Conservation (phyloP, 345 rosid genomes). For the Hirschfeldia incana region DNA sequence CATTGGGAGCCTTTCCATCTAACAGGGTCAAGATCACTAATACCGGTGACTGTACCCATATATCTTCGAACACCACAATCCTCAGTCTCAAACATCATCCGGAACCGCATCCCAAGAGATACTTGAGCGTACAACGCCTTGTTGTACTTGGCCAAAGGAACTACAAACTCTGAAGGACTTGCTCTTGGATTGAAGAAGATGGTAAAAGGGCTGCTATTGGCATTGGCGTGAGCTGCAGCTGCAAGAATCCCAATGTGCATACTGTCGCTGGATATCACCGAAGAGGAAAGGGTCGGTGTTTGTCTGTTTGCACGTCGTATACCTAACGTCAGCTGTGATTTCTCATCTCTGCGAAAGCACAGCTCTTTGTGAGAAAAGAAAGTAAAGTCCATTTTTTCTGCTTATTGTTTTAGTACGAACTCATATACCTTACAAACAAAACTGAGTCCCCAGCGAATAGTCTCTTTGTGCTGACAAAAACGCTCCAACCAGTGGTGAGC, state of each 20-base stretch:
- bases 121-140: slow-evolving; percentile 77
- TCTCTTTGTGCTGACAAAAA: slow-evolving; percentile 58
- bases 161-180: slow-evolving; percentile 91
- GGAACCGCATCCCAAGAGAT: slow-evolving; percentile 88
- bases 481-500: slow-evolving; percentile 67
- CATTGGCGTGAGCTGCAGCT: slow-evolving; percentile 98
- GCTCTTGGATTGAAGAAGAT: slow-evolving; percentile 93
- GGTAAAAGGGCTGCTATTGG: slow-evolving; percentile 88
- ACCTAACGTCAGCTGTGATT: slow-evolving; percentile 82
- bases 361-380: neutral
- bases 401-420: slow-evolving; percentile 1
- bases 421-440: slow-evolving; percentile 74
- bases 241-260: slow-evolving; percentile 98
- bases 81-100: slow-evolving; percentile 98
- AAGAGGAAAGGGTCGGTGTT: slow-evolving; percentile 76
- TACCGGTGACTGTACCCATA: slow-evolving; percentile 93
- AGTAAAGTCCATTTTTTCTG: slow-evolving; percentile 3
- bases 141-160: slow-evolving; percentile 90
- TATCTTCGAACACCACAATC: slow-evolving; percentile 85
- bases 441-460: slow-evolving; percentile 85
- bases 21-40: slow-evolving; percentile 81
- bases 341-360: slow-evolving; percentile 68
- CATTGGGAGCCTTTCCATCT: slow-evolving; percentile 97
- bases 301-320: slow-evolving; percentile 82
- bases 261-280: slow-evolving; percentile 93